These are phyloP conservation scores for Tuber microsphaerosporum DNA, from an alignment of 495 filamentous ascomycete genomes.

Conservation along the genomic window DNA sequence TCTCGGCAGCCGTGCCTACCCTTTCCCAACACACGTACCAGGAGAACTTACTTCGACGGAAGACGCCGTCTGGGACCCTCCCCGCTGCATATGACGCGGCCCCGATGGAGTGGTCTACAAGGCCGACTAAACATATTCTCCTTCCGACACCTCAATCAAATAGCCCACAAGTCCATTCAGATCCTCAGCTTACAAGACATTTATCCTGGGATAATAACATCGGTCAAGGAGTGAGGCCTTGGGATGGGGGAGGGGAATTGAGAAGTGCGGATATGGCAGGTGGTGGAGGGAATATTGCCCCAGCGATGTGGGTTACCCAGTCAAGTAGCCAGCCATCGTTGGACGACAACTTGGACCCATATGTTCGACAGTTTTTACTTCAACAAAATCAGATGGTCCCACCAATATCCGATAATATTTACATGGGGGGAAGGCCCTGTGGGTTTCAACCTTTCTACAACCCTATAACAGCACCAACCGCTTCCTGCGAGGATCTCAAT, in stretches of 20 bases:
- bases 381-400: constrained; percentile 38
- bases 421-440: constrained; percentile 22
- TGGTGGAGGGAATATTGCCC: constrained; percentile 24
- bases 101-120: constrained; percentile 62
- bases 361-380: constrained; percentile 52
- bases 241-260: constrained; percentile 30
- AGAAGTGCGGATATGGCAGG: constrained; percentile 31
- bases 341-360: constrained; percentile 69
- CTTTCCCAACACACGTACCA: constrained; percentile 28
- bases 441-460: constrained; percentile 39
- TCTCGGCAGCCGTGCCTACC: constrained; percentile 30
- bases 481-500: constrained; percentile 39
- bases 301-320: constrained; percentile 32
- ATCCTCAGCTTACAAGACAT: constrained; percentile 17
- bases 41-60: constrained; percentile 81
- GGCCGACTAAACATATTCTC: constrained; percentile 87
- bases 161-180: constrained; percentile 25
- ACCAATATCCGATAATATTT: constrained; percentile 29
- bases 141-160: constrained; percentile 46
- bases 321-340: constrained; percentile 53
- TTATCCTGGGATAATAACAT: constrained; percentile 17
- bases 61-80: constrained; percentile 89
- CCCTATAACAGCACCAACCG: constrained; percentile 38
- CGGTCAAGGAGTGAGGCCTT: constrained; percentile 25
- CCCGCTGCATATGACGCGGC: constrained; percentile 91